Percentiles rank a stretch among this genome's conserved stretches.
These are phyloP conservation scores for Pythium volutum DNA, from an alignment of 352 stramenopile genomes.

Conservation along the genomic window DNA sequence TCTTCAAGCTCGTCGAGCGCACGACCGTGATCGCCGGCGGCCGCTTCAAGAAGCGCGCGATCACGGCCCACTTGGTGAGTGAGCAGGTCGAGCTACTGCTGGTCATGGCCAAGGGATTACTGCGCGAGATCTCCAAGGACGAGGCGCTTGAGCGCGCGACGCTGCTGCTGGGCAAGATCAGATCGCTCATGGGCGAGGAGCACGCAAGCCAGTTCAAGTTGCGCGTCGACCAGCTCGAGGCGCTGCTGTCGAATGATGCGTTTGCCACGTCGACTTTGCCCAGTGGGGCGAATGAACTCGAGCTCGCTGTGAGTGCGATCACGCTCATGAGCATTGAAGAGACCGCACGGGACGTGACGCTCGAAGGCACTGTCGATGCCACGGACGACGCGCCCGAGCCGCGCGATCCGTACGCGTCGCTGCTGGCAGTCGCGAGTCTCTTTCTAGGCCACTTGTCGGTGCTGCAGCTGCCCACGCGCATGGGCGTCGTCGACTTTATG, in stretches of 20 bases:
- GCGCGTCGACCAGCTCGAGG: conserved; percentile 32
- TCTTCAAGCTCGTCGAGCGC: conserved; percentile 59
- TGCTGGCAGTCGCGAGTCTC: conserved; percentile 51
- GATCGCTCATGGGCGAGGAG: conserved; percentile 36
- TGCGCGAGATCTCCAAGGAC: conserved; percentile 42
- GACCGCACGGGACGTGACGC: conserved; percentile 34
- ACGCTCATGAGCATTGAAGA: conserved; percentile 60
- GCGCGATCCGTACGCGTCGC: conserved; percentile 31
- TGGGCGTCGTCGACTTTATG: conserved; percentile 67
- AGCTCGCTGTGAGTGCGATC: conserved; percentile 46
- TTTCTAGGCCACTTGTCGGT: conserved; percentile 56
- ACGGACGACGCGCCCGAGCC: conserved; percentile 60
- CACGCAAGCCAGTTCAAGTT: conserved; percentile 61
- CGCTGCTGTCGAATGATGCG: conserved; percentile 30
- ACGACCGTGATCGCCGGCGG: conserved; percentile 53
- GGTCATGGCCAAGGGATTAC: conserved; percentile 50
- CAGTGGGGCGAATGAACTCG: conserved; percentile 13
- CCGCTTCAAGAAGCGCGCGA: conserved; percentile 55
- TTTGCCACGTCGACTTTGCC: conserved; percentile 17
- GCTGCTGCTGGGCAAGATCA: conserved; percentile 44
- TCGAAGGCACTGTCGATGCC: conserved; percentile 34
- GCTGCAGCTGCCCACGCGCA: conserved; percentile 45
- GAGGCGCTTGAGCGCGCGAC: conserved; percentile 35
- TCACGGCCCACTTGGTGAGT: conserved; percentile 37
- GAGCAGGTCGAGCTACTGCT: conserved; percentile 66